Evolutionary conservation across 1,284 basidiomycete genomes (phyloP), one percentile per base, ranked within the genome.

Genomic region (Polyporus tsugae): DNA sequence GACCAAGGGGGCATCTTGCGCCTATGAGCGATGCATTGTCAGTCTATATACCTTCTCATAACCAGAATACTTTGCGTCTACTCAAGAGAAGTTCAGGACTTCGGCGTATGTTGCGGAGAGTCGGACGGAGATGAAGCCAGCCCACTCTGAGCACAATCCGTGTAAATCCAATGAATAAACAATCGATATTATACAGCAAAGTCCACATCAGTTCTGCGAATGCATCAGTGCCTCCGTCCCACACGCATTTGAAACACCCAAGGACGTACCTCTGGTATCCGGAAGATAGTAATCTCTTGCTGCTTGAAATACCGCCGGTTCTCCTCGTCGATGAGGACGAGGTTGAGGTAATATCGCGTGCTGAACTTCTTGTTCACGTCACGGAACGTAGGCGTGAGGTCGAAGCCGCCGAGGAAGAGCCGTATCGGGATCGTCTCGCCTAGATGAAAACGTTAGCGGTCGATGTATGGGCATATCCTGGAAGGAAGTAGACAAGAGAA

Each of bases 361-460:
- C 93, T 96, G 82, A 99, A 99, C 83, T 97, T 98, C 87, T 99
- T 99, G 88, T 99, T 99, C 74, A 99, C 95, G 75, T 99, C 97
- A 29, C 97, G 89, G 89, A 99, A 99, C 11, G 97, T 99, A 1
- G 98, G 98, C 2, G 97, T 99, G 61, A 99, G 85, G 80, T 99
- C 97, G 78, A 99, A 99, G 2, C 98, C 98, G 64, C 97, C 98
- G 4, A 99, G 87, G 89, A 99, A 99, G 33, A 99, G 86, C 60
- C 97, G 92, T 73, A 99, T 99, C 0, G 98, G 98, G 73, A 99
- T 99, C 2, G 96, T 99, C 83, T 99, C 97, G 62, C 96, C 96
- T 95, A 73, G 0, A 70, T 36, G 2, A 38, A 25, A 4, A 38
- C 6, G 11, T 36, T 17, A n/a, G 35, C 4, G 22, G 58, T 39